Evolutionary conservation across 2,329 filamentous ascomycete species (phyloP), one percentile per base, ranked within the genome.

Genomic region (Sarocladium kiliense): DNA sequence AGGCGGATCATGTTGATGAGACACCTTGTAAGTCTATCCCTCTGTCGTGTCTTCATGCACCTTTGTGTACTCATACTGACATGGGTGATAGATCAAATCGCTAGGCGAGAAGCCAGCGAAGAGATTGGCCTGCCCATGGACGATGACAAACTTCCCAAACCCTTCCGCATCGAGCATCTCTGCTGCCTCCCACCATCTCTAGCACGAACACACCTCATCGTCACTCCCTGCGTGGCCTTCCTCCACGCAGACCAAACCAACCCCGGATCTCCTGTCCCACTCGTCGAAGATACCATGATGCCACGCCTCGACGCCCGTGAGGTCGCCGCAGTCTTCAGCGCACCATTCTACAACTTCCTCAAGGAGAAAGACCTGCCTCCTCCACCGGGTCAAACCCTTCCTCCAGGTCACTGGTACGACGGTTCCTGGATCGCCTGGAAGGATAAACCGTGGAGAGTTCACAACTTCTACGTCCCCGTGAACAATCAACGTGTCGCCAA

Each of bases 301-400:
- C 92, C 93, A 0, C 81, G 84, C 37, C 78, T 97, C 11, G 90
- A 97, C 71, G 89, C 91, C 1, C 87, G 89, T 61, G 93, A 97
- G 71, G 93, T 97, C 2, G 92, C 91, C 2, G 92, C 91, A 44
- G 91, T 97, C 32, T 97, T 97, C 73, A 93, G 89, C 4, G 92
- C 89, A 4, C 88, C 90, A 0, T 91, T 97, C 63, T 84, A 87
- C 68, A 89, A 91, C 67, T 97, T 97, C 68, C 74, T 97, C 54
- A 77, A 74, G 47, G 68, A 74, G 30, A 69, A 71, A 53, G 87
- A 89, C 68, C 78, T 88, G 59, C 69, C 76, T 2, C 68, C 68
- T 2, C 64, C 65, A 11, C 58, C 68, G 56, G 64, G 72, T 60
- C 45, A 68, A 63, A 55, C 60, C 21, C 71, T 71, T 59, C 81